Evolutionary conservation across 768 basidiomycete genomes (phyloP), one percentile per base, ranked within the genome.

Genomic region (Candolleomyces efflorescens): DNA sequence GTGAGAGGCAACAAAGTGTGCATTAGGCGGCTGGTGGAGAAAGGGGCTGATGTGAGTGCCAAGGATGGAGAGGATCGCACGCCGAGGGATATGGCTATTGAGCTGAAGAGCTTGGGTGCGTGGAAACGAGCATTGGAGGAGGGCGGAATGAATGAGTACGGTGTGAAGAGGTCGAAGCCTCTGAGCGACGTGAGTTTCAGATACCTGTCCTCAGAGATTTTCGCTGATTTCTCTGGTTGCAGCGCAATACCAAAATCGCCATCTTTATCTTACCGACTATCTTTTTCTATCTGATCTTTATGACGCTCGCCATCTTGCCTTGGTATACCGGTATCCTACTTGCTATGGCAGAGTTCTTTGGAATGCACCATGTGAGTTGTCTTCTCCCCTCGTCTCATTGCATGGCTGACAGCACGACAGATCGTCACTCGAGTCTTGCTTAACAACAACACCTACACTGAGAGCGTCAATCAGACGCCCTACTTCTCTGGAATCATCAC

Each of bases 401-500:
- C 41, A 47, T 67, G 60, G 45, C 60, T 59, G 6, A 64, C 36
- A 3, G 32, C 41, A 53, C 59, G 20, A 27, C 65, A 89, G 89
- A 82, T 90, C 69, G 90, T 94, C 54, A 91, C 89, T 6, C 88
- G 90, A 15, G 91, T 94, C 5, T 77, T 97, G 5, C 78, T 96
- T 46, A 92, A 92, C 71, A 87, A 89, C 65, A 78, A 83, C 32
- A 87, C 83, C 3, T 90, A 92, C 63, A 91, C 89, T 10, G 92
- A 93, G 60, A 86, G 83, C 45, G 85, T 98, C 45, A 87, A 85
- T 26, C 83, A 86, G 62, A 93, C 91, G 56, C 95, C 95, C 0
- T 97, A 98, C 72, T 95, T 98, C 65, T 85, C 92, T 0, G 89
- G 92, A 10, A 93, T 99, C 60, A 97, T 99, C 56, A 80, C 75